Conservation (phyloP, 225 moss, liverwort and hornwort species). For the Marchantia paleacea region DNA sequence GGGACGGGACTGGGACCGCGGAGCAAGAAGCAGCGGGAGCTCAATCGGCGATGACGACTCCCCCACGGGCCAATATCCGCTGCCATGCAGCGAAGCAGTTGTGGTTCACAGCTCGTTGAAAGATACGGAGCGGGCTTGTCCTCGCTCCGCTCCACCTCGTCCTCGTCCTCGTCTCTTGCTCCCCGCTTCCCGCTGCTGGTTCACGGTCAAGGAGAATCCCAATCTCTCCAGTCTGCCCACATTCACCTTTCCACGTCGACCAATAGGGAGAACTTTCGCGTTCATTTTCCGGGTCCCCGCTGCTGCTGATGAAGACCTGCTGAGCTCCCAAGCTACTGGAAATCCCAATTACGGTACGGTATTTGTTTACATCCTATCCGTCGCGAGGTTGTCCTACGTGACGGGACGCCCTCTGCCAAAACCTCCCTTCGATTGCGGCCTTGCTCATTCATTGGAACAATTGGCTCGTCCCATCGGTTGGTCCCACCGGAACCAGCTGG, state of each 20-base stretch:
- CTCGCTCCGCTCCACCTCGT: not conserved
- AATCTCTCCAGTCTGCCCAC: constrained; percentile 11
- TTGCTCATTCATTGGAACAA: no score
- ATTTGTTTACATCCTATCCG: no score
- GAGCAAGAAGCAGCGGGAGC: not conserved
- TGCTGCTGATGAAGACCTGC: no score
- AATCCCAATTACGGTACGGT: no score
- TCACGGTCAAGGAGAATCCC: constrained; percentile 12
- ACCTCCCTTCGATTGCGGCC: no score
- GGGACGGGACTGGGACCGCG: not conserved
- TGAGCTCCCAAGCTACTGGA: no score
- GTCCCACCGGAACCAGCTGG: no score
- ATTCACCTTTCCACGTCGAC: constrained; percentile 17
- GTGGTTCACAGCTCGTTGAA: constrained; percentile 15
- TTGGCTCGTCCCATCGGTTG: no score
- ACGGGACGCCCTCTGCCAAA: no score
- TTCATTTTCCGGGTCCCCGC: no score
- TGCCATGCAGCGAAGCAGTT: constrained; percentile 12
- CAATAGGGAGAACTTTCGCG: not conserved
- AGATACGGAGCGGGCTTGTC: not conserved
- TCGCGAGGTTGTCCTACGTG: no score
- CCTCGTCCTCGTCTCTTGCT: not conserved
- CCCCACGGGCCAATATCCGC: not conserved
- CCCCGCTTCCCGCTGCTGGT: not conserved
- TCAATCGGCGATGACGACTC: not conserved